Evolutionary conservation across 23 red algal species (phyloP), one percentile per base, ranked within the genome.

Genomic region (Gracilariopsis chorda): DNA sequence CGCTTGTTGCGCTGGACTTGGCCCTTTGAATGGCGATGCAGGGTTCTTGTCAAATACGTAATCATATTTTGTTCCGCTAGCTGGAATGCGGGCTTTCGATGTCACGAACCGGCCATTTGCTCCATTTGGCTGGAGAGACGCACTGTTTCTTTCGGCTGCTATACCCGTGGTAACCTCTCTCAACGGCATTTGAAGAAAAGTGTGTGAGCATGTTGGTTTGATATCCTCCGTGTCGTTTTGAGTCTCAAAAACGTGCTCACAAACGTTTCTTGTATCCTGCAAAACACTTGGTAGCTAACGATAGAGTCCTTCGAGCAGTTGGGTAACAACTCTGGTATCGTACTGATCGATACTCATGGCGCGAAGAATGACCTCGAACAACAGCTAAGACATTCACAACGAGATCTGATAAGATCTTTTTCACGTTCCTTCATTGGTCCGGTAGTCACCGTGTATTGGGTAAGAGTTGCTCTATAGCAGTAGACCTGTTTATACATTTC

Each of bases 281-380:
- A 98, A 60, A 8, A 92, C 90, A 4, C 87, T 58, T 2, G 88
- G 82, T 14, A 98, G 77, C 63, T 98, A 98, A 21, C 96, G 92
- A 60, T 98, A 94, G 13, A 98, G 75, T 7, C 95, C 61, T 63
- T 98, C 96, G 60, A 98, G 59, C 3, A 98, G 90, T 59, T 89
- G 80, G 24, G 74, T 77, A 7, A 95, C 88, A 20, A 98, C 96
- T 25, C 96, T 76, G 2, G 88, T 80, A 51, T 98, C 96, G 80
- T 92, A 94, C 19, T 87, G 39, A 39, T 94, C 92, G 51, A 98
- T 64, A 33, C 90, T 72, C 88, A 94, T 95, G 39, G 96, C 59
- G 36, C 80, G 80, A n/a, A 98, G 83, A 75, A 98, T 98, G 37
- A 57, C 79, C 69, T 92, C 92, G n/a, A n/a, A n/a, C n/a, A n/a